Conservation (phyloP, 1,284 basidiomycete genomes). For the Mycena citricolor region DNA sequence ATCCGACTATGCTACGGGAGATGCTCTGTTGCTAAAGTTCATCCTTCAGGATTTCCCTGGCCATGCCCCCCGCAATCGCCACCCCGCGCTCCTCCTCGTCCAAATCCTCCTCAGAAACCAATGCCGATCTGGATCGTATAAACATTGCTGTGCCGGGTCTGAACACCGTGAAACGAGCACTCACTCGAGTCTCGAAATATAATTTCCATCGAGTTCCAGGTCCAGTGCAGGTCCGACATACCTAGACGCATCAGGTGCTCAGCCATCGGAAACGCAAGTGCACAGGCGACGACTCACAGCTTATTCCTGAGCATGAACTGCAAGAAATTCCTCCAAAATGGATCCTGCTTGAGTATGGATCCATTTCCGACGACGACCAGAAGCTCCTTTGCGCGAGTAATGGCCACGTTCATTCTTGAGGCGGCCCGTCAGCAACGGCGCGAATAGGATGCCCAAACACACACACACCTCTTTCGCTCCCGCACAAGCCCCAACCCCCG, state of each 20-base stretch:
- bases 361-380: conserved; percentile 46
- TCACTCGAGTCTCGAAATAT: conserved; percentile 46
- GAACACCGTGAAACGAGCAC: conserved; percentile 20
- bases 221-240: conserved; percentile 42
- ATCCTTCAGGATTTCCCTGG: conserved; percentile 40
- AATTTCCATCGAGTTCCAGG: conserved; percentile 44
- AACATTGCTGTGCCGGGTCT: neutral
- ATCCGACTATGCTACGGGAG: neutral
- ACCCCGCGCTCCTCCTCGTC: conserved; percentile 36
- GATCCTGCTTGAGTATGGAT: conserved; percentile 38
- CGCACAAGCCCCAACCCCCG: conserved; percentile 44
- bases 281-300: conserved; percentile 31
- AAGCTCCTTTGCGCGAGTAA: conserved; percentile 47
- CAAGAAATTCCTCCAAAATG: conserved; percentile 48
- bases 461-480: conserved; percentile 42
- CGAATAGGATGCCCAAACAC: neutral
- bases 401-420: conserved; percentile 48
- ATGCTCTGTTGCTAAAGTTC: neutral
- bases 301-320: conserved; percentile 44
- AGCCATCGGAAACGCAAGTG: conserved; percentile 1
- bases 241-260: conserved; percentile 24
- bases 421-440: neutral
- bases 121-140: conserved; percentile 29
- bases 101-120: conserved; percentile 17
- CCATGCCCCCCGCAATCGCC: conserved; percentile 37